phyloP scores from a whole-genome alignment of 371 early-diverging fungal species.

The Rhizopus arrhizus region DNA sequence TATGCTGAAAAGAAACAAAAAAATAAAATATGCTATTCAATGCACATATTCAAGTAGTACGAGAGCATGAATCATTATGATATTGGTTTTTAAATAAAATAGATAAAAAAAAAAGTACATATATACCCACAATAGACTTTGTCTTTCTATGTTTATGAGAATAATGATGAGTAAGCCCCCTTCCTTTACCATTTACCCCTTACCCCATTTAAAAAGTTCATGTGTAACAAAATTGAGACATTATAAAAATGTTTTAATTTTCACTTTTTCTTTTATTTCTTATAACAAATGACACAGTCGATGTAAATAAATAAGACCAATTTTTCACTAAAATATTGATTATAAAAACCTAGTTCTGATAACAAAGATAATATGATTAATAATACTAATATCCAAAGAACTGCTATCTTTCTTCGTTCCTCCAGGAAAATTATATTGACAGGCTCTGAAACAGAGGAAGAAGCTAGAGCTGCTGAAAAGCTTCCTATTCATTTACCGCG shows the following conservation, averaged over 20 bases:
- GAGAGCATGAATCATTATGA: background rate
- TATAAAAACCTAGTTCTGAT: too few relatives aligned
- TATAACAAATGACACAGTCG: background rate
- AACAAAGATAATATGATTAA: background rate
- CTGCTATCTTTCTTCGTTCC: constrained; percentile 31
- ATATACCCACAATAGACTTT: too few relatives aligned
- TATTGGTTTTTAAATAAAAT: too few relatives aligned
- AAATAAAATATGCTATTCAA: background rate
- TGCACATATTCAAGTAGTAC: background rate
- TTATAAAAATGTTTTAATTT: background rate
- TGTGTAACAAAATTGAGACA: too few relatives aligned
- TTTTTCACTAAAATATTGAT: too few relatives aligned
- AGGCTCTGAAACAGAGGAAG: constrained; percentile 51
- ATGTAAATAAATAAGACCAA: too few relatives aligned
- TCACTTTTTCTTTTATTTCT: background rate
- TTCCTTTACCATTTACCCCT: too few relatives aligned
- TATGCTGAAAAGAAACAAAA: background rate
- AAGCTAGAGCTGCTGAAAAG: constrained; percentile 46
- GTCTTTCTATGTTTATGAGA: too few relatives aligned
- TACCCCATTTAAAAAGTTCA: too few relatives aligned
- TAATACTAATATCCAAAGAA: background rate
- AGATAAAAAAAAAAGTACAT: too few relatives aligned
- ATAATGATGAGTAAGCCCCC: too few relatives aligned
- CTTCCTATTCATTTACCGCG: constrained; percentile 43
- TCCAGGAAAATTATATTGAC: constrained; percentile 39